Base-by-base conservation (phyloP, 495 filamentous ascomycete species). In the Tuber calosporum region DNA sequence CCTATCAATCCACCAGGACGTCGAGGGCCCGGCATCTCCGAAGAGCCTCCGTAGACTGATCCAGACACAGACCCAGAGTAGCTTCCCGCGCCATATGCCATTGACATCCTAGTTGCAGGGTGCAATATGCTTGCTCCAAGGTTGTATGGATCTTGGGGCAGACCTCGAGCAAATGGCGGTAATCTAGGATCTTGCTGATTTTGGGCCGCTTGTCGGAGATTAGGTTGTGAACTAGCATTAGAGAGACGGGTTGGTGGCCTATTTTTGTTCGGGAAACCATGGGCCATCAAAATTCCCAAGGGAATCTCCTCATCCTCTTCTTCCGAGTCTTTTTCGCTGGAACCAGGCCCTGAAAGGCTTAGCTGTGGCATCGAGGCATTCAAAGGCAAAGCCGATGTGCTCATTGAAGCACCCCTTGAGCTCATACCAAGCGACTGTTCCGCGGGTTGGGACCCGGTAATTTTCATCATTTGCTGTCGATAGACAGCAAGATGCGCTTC, bases 381-480 rank as follows among this genome's bases (percentile, higher is more conserved):
- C n/a, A 74, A 68, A 26, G 82, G 79, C 39, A 89, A 79, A 69
- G 86, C 87, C 6, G 88, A 88, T 20, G 86, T 87, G 79, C 88
- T 89, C 73, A 87, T 83, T 6, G 87, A 87, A 58, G 85, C 83
- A 41, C 83, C 81, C 26, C 86, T 71, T 34, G 73, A 43, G 48
- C 70, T 77, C 75, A 81, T 79, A 4, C 72, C 75, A 48, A 76
- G 48, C 74, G 71, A 83, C 79, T 53, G 86, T 75, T 82, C 86
- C 1, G 85, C 79, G 68, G 86, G 86, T 70, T 85, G 82, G 9
- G 86, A 92, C 68, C 94, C 94, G 11, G 93, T 96, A 30, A 96
- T 90, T 80, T 97, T 97, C 92, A 93, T 96, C 93, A 97, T 96
- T 82, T 94, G 90, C 81, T 97, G 94, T 67, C 95, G 88, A 81